Conservation (phyloP, 2,329 filamentous ascomycete genomes). For the Diaporthe sp. region DNA sequence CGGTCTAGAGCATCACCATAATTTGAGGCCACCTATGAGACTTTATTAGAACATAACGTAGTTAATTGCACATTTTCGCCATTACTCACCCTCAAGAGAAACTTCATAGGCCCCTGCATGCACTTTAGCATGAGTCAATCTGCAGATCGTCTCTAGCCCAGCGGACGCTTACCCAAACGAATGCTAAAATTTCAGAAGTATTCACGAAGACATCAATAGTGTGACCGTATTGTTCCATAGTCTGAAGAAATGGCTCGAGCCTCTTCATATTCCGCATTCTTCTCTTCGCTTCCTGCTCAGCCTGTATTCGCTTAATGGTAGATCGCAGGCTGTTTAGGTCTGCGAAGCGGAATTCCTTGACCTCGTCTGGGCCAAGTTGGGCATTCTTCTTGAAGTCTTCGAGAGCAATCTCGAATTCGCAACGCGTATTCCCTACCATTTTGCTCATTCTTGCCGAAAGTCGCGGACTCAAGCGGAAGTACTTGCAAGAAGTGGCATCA, state of each 20-base stretch:
- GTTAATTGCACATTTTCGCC: background rate
- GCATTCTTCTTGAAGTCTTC: background rate
- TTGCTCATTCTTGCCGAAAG: background rate
- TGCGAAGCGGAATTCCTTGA: background rate
- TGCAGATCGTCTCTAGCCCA: background rate
- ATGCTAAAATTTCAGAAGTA: constrained; percentile 8
- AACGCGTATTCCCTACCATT: background rate
- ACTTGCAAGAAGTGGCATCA: background rate
- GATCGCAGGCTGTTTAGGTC: background rate
- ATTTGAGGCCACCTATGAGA: background rate
- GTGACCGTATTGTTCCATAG: constrained; percentile 7
- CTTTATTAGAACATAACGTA: background rate
- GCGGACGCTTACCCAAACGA: constrained; percentile 16
- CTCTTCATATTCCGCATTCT: constrained; percentile 2
- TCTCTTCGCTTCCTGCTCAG: background rate
- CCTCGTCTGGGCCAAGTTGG: background rate
- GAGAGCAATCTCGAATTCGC: background rate
- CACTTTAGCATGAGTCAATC: background rate
- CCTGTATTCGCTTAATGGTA: background rate
- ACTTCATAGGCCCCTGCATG: constrained; percentile 19
- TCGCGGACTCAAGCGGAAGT: background rate
- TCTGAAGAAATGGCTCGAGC: constrained; percentile 8
- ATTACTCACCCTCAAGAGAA: background rate
- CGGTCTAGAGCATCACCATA: constrained; percentile 1
- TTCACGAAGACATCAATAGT: constrained; percentile 20